Evolutionary conservation across 768 basidiomycete species (phyloP), one percentile per base, ranked within the genome.

Genomic region (Mycena belliarum): DNA sequence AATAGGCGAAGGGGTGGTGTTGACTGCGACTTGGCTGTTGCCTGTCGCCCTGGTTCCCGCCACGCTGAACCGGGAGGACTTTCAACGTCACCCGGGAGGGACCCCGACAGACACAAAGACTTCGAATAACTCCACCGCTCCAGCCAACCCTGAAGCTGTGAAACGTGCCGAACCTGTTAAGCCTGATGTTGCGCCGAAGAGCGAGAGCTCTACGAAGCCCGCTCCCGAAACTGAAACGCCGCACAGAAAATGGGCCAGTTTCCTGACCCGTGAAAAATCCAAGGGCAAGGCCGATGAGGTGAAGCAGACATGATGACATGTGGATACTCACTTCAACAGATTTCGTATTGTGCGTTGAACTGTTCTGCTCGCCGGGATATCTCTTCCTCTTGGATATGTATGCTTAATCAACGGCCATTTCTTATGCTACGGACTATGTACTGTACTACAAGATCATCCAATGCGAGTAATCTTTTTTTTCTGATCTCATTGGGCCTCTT

Each of bases 1-100:
- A 55, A 51, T 58, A 89, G 90, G 90, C 0, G 76, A 88, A 60
- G 91, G 91, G 2, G 87, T 93, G n/a, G 84, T 88, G 45, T 70
- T 93, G 59, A 88, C 86, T 10, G 91, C 91, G 29, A 90, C 91
- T 15, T 93, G 91, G 91, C 70, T 93, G 42, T 73, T 92, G 20
- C 89, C 91, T 18, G 81, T 92, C 26, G 83, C 88, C 6, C 74
- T 93, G 50, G 78, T 93, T 29, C 90, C 91, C 6, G 83, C 87
- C 62, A 77, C 87, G 2, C 89, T 90, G 88, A 83, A 90, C 46
- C 33, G 49, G 23, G 54, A 49, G 38, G 60, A 63, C 37, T 63
- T 42, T 24, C 45, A 40, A 40, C 61, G 61, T 23, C 55, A 44
- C 3, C 25, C 43, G 24, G 40, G 38, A 6, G 77, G 68, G 10